Evolutionary conservation across 2,329 filamentous ascomycete species (phyloP), one percentile per base, ranked within the genome.

Genomic region (Diplodia scrobiculata): DNA sequence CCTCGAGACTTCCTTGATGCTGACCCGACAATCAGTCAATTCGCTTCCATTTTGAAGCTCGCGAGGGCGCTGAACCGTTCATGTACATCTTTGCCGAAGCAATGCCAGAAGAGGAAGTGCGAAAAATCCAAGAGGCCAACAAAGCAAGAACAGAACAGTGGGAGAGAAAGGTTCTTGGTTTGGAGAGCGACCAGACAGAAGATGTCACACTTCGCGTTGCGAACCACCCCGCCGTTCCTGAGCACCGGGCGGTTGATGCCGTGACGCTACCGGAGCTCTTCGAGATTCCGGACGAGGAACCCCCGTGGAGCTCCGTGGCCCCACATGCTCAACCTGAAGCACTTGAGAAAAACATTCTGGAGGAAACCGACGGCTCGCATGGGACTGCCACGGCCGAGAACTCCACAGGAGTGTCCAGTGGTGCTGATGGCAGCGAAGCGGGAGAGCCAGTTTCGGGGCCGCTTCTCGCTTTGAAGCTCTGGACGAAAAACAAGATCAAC

Each of bases 61-160:
- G 91, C 67, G 81, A 84, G 65, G 73, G 73, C 11, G 79, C 81
- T 0, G 82, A 82, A 7, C 85, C 89, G 0, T 87, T 89, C 71
- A 93, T 97, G 86, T 94, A 96, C 73, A 87, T 98, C 63, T 96
- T 97, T 73, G 93, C 89, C 14, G 90, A 96, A 76, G 93, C 95
- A 3, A 88, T 98, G 63, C 85, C 85, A 0, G 84, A 91, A 5
- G 84, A 88, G 5, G 83, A 91, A 63, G 91, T 96, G 68, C 80
- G 89, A 19, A 77, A 79, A 13, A 90, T 95, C n/a, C 94, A 98
- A 75, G 84, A 82, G 25, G 83, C 83, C 14, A 87, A 86, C 67
- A 86, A 86, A 69, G 85, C 82, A 19, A 84, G 86, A 38, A 84
- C 92, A 25, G 87, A 89, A 55, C 84, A 84, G 13, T 91, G 91